phyloP scores from a whole-genome alignment of 2,329 filamentous ascomycete genomes.

The Dothistroma septosporum region DNA sequence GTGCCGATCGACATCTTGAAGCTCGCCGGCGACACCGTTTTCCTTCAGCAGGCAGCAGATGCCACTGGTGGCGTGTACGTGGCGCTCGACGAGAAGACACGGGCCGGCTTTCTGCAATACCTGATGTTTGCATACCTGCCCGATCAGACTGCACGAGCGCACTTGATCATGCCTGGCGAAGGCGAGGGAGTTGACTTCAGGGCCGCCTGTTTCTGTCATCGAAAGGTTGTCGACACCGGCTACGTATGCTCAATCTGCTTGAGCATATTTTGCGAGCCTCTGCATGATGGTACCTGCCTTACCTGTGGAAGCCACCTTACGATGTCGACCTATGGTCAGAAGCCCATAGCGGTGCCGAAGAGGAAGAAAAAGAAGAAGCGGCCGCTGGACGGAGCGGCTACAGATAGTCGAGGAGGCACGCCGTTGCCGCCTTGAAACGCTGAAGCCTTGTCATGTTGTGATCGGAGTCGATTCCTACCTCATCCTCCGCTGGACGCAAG shows the following conservation, averaged over 20 bases:
- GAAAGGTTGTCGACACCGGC: slow-evolving; percentile 82
- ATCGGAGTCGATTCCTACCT: neutral
- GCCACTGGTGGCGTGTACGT: slow-evolving; percentile 68
- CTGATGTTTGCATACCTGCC: slow-evolving; percentile 92
- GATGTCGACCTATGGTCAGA: slow-evolving; percentile 71
- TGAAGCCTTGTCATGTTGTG: neutral
- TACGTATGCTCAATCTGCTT: slow-evolving; percentile 96
- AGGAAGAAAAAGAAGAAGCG: slow-evolving; percentile 72
- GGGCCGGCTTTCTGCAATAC: slow-evolving; percentile 72
- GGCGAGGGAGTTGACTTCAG: slow-evolving; percentile 90
- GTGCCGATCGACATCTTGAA: slow-evolving; percentile 92
- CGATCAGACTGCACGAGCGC: slow-evolving; percentile 59
- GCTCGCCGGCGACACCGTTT: slow-evolving; percentile 78
- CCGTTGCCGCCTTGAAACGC: slow-evolving; percentile 21
- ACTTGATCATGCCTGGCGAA: slow-evolving; percentile 68
- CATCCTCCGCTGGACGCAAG: neutral
- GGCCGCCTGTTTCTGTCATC: slow-evolving; percentile 97
- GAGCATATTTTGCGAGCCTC: slow-evolving; percentile 78
- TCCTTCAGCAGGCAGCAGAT: slow-evolving; percentile 85
- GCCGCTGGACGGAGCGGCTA: slow-evolving; percentile 44
- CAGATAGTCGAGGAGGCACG: slow-evolving; percentile 29
- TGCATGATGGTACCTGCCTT: slow-evolving; percentile 64
- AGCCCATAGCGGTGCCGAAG: slow-evolving; percentile 68
- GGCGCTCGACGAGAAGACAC: slow-evolving; percentile 41
- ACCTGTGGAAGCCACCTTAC: slow-evolving; percentile 77